Evolutionary conservation across 2,329 filamentous ascomycete species (phyloP).

Genomic region (Ophiostoma pallidulum): DNA sequence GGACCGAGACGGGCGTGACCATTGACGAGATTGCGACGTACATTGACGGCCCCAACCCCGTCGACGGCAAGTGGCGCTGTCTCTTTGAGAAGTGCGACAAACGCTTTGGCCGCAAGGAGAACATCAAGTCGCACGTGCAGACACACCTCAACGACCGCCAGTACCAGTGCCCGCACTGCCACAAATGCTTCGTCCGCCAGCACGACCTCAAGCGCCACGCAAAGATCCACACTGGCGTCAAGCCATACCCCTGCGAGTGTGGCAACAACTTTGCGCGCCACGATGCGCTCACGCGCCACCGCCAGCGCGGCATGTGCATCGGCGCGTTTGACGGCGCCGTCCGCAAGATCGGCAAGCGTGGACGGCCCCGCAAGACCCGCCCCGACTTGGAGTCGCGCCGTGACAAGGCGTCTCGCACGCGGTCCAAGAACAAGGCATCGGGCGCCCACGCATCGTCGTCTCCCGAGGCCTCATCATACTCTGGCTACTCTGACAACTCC

Average conservation of each 20-base stretch:
- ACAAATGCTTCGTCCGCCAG: conserved; percentile 92
- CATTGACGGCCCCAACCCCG: conserved; percentile 61
- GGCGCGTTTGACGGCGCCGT: conserved; percentile 79
- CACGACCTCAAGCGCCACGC: conserved; percentile 96
- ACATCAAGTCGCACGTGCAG: conserved; percentile 97
- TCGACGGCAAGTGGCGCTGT: conserved; percentile 73
- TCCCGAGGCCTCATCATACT: conserved; percentile 39
- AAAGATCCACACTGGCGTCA: conserved; percentile 94
- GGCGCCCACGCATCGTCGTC: conserved; percentile 31
- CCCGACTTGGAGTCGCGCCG: conserved; percentile 47
- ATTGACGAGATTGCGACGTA: conserved; percentile 71
- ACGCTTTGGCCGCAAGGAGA: conserved; percentile 92
- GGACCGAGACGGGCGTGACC: conserved; percentile 74
- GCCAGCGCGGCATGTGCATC: conserved; percentile 92
- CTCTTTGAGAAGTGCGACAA: conserved; percentile 70
- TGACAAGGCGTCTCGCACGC: conserved; percentile 47
- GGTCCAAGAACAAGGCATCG: conserved; percentile 45
- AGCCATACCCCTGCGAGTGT: conserved; percentile 90
- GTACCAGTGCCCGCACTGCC: conserved; percentile 85
- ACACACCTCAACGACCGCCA: conserved; percentile 95
- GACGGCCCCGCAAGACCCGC: conserved; percentile 52
- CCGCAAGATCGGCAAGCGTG: conserved; percentile 52
- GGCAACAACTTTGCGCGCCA: conserved; percentile 92
- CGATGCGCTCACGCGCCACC: conserved; percentile 87
- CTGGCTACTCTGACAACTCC: conserved; percentile 48